Evolutionary conservation across 2,329 filamentous ascomycete species (phyloP).

Genomic region (Fusarium veterinarium): DNA sequence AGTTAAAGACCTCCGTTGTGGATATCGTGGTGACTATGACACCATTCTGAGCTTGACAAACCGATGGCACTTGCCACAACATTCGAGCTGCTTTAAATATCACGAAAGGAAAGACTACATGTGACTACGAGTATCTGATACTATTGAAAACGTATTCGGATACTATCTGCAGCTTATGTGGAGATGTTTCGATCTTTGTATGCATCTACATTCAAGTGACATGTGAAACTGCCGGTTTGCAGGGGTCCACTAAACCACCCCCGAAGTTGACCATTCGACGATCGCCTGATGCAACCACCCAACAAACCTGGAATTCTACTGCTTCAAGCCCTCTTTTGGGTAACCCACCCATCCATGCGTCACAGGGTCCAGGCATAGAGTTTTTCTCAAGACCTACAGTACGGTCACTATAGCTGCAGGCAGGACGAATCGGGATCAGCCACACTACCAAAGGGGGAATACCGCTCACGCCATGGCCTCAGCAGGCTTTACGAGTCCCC

Average conservation of each 20-base stretch:
- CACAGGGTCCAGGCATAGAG: conserved; percentile 28
- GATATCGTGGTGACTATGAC: not conserved
- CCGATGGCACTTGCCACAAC: not conserved
- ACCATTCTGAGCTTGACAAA: not conserved
- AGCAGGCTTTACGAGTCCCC: conserved; percentile 41
- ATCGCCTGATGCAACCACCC: conserved; percentile 38
- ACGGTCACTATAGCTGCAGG: conserved; percentile 1
- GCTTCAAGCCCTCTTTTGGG: conserved; percentile 24
- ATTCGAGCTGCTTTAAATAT: not conserved
- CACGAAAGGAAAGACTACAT: not conserved
- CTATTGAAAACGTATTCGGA: conserved; percentile 10
- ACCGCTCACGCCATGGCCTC: conserved; percentile 39
- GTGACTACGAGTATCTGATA: no score
- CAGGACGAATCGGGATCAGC: conserved; percentile 29
- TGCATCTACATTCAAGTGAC: conserved; percentile 7
- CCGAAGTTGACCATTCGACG: conserved; percentile 25
- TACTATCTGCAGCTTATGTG: conserved; percentile 9
- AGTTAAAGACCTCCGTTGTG: not conserved
- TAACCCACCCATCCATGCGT: conserved; percentile 29
- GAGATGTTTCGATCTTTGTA: conserved; percentile 10
- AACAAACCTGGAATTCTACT: conserved; percentile 29
- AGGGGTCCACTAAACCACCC: conserved; percentile 30
- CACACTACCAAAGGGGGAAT: conserved; percentile 9
- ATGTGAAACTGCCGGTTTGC: conserved; percentile 37
- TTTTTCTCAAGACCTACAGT: not conserved